Evolutionary conservation across 768 basidiomycete species (phyloP), one percentile per base, ranked within the genome.

Genomic region (Boletus coccyginus): DNA sequence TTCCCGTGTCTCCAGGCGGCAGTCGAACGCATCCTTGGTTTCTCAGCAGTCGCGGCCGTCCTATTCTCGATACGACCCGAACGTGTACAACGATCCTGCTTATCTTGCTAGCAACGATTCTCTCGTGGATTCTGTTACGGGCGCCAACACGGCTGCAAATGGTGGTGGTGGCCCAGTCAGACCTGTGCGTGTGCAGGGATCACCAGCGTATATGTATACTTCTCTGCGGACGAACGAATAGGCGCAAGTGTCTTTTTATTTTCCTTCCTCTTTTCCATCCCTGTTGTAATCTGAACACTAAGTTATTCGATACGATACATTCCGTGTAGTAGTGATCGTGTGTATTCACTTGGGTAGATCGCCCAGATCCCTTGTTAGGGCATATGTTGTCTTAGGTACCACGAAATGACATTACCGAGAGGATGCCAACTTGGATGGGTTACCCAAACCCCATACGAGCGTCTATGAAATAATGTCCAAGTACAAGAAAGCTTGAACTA

Each of bases 41-140:
- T 63, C 67, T 14, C 59, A 60, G 24, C 58, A 49, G 8, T 59
- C 58, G 17, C 61, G 62, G 17, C 56, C 57, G 29, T 51, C 59
- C 7, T 59, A 64, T 41, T 19, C 59, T 3, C 62, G 64, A 11
- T 66, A 60, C 38, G 43, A 73, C 19, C 65, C 69, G 3, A 48
- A 14, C 39, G 10, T 54, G 47, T 72, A 73, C 56, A 60, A 71
- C 8, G 69, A 67, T 36, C 69, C 60, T 38, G 63, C 65, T 1
- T 63, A 65, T 39, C 45, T 71, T 0, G 57, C 55, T 2, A 69
- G 67, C 57, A 67, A 27, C 29, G 70, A 71, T 19, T 73, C 71
- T 1, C 42, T 70, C 19, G 17, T 59, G 24, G 71, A 71, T 41
- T 48, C 64, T 33, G 55, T 59, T 13, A 72, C 64, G 31, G 62